Evolutionary conservation across 2,329 filamentous ascomycete genomes (phyloP).

Genomic region (Beauveria pseudobassiana): DNA sequence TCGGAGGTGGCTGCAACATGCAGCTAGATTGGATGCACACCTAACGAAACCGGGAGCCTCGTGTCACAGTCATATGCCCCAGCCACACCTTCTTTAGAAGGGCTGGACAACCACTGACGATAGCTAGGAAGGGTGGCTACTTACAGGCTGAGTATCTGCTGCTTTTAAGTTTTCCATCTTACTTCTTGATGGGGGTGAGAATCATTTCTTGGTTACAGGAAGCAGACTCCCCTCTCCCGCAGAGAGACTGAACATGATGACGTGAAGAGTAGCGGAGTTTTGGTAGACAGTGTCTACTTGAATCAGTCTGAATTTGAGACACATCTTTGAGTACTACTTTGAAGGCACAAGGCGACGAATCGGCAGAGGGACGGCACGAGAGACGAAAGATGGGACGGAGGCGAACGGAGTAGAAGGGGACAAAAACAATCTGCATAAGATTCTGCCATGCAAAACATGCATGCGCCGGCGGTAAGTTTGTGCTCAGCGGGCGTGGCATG

Average conservation of each 20-base stretch:
- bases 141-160: background rate
- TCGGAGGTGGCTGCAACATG: background rate
- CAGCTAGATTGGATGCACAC: background rate
- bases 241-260: no score
- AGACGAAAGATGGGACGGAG: no score
- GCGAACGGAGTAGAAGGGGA: background rate
- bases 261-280: no score
- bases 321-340: no score
- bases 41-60: background rate
- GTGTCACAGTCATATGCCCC: constrained; percentile 3
- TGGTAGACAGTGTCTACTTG: no score
- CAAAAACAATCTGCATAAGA: background rate
- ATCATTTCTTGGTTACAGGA: background rate
- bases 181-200: background rate
- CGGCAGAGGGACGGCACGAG: no score
- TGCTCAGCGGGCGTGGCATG: background rate
- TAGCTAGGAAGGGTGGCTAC: background rate
- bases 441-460: background rate
- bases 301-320: no score
- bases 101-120: background rate
- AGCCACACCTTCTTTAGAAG: background rate
- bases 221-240: no score
- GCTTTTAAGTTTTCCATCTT: background rate
- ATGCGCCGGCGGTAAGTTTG: background rate
- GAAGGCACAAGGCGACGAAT: no score